Conservation (phyloP, 768 basidiomycete species). For the Boletus rubroflammeus region DNA sequence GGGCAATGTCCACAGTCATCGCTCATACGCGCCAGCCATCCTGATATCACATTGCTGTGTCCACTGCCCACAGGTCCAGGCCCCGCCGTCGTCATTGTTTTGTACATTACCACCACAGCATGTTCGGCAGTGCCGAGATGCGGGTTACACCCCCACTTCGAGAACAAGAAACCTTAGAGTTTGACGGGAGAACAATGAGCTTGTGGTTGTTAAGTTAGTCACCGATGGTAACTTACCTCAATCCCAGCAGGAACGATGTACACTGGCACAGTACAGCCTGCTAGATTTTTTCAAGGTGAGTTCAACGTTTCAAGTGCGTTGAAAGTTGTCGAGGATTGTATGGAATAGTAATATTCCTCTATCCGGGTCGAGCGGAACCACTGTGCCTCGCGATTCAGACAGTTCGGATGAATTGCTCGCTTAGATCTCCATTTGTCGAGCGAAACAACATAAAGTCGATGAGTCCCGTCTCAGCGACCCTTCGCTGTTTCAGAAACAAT, state of each 20-base stretch:
- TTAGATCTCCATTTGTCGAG: not conserved
- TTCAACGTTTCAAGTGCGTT: too few species aligned
- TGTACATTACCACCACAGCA: not conserved
- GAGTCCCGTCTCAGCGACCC: not conserved
- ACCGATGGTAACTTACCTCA: too few species aligned
- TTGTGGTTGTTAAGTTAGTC: not conserved
- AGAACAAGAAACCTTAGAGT: not conserved
- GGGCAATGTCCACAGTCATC: not conserved
- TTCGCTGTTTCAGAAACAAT: constrained; percentile 30
- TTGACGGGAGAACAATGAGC: not conserved
- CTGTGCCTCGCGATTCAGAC: not conserved
- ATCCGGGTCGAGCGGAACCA: too few species aligned
- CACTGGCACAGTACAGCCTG: too few species aligned
- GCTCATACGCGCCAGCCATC: too few species aligned
- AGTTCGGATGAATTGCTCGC: not conserved
- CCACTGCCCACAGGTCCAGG: not conserved
- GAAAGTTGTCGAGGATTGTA: too few species aligned
- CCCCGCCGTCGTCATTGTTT: not conserved
- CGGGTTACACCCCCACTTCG: too few species aligned
- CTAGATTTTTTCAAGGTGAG: too few species aligned
- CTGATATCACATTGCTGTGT: too few species aligned
- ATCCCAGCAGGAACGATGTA: too few species aligned
- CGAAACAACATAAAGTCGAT: constrained; percentile 8
- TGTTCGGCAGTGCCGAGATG: too few species aligned
- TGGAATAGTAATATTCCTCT: too few species aligned